Evolutionary conservation across 2,329 filamentous ascomycete genomes (phyloP).

Genomic region (Phialophora verrucosa): DNA sequence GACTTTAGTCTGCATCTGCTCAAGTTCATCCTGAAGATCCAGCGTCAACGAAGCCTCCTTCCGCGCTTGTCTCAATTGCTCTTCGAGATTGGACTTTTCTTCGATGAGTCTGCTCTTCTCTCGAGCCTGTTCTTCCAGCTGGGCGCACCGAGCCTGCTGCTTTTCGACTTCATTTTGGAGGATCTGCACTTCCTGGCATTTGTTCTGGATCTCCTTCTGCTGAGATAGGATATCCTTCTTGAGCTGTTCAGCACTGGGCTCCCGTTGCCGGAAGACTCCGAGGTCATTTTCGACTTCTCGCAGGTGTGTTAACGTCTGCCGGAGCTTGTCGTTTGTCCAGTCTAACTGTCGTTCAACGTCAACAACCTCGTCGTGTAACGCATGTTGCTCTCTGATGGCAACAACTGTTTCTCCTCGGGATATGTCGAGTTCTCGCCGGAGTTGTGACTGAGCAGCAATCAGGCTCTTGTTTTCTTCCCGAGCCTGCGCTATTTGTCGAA

Average conservation of each 20-base stretch:
- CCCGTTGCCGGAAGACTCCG: not conserved
- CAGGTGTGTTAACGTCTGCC: conserved; percentile 3
- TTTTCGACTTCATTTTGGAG: conserved; percentile 2
- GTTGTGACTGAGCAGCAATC: not conserved
- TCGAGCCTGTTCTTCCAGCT: conserved; percentile 4
- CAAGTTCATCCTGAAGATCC: not conserved
- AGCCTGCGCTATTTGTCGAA: not conserved
- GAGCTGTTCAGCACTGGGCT: conserved; percentile 3
- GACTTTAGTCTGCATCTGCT: not conserved
- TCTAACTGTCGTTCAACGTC: conserved; percentile 13
- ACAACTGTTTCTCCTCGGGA: conserved; percentile 1
- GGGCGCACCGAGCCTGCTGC: conserved; percentile 1
- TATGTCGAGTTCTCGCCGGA: conserved; percentile 4
- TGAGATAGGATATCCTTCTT: conserved; percentile 18
- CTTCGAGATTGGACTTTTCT: conserved; percentile 6
- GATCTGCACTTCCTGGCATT: conserved; percentile 5
- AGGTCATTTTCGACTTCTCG: conserved; percentile 11
- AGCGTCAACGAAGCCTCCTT: not conserved
- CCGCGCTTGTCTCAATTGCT: not conserved
- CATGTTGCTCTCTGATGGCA: not conserved
- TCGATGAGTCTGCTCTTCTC: not conserved
- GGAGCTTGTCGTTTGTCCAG: conserved; percentile 5
- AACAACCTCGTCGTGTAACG: conserved; percentile 7
- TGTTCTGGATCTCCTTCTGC: conserved; percentile 2
- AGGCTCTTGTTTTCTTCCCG: conserved; percentile 6